phyloP scores from a whole-genome alignment of 257 asterid species.

The Petunia secreta region DNA sequence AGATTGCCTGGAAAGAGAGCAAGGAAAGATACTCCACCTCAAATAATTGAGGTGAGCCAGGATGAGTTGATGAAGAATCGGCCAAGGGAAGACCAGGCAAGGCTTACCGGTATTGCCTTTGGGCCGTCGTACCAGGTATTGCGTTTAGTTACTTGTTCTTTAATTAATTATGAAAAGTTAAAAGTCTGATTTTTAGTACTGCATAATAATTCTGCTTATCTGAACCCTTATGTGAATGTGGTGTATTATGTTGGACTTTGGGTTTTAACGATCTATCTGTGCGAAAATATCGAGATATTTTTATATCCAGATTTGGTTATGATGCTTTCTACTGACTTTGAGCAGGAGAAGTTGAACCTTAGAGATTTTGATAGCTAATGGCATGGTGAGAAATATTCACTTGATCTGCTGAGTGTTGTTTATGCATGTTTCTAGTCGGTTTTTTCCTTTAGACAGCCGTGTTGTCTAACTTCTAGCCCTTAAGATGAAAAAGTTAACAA shows the following conservation, averaged over 20 bases:
- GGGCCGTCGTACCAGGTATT: slow-evolving; percentile 90
- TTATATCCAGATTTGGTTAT: neutral
- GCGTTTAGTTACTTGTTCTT: slow-evolving; percentile 14
- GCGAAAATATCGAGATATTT: neutral
- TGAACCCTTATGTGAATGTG: neutral
- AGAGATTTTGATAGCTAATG: slow-evolving; percentile 3
- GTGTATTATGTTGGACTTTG: neutral
- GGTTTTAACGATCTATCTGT: neutral
- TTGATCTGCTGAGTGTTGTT: neutral
- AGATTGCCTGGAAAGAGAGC: slow-evolving; percentile 67
- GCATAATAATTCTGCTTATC: neutral
- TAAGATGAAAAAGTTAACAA: neutral
- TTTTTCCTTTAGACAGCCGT: neutral
- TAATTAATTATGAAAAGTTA: slow-evolving; percentile 3
- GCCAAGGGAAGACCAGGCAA: slow-evolving; percentile 89
- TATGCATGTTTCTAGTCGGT: slow-evolving; percentile 5
- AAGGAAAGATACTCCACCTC: slow-evolving; percentile 58
- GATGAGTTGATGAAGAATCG: slow-evolving; percentile 93
- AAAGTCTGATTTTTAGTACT: neutral
- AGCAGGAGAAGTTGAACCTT: neutral
- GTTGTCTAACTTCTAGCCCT: slow-evolving; percentile 5
- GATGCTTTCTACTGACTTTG: neutral
- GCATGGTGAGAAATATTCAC: slow-evolving; percentile 12
- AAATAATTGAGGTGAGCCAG: slow-evolving; percentile 86
- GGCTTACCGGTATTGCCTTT: slow-evolving; percentile 86